phyloP scores from a whole-genome alignment of 106 monocot genomes.

The Agapanthus africanus region DNA sequence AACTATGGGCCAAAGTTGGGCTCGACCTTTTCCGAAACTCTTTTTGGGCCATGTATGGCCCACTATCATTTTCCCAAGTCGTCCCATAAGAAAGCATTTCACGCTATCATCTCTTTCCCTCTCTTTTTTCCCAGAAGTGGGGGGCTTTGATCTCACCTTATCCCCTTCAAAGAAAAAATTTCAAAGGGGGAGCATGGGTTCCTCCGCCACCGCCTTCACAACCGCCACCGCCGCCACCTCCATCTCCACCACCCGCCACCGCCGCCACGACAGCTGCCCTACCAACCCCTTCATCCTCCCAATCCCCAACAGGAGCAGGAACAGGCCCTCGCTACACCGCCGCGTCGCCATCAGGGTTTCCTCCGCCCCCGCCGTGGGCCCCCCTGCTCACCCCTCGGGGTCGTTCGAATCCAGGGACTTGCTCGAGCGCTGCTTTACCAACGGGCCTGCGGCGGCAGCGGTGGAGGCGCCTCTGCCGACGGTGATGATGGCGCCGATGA shows the following conservation, averaged over 20 bases:
- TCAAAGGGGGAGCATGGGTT: neutral
- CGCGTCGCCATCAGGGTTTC: neutral
- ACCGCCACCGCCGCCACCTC: neutral
- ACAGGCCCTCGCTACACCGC: neutral
- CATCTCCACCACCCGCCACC: neutral
- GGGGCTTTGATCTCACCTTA: too few species aligned
- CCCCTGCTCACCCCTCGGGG: neutral
- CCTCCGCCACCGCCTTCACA: neutral
- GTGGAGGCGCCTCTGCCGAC: neutral
- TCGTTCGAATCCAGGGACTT: too few species aligned
- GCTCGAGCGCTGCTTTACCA: too few species aligned
- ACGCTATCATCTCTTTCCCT: too few species aligned
- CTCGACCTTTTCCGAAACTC: too few species aligned
- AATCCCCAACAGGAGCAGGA: neutral
- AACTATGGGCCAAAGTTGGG: too few species aligned
- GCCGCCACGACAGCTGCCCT: neutral
- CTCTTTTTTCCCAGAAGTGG: too few species aligned
- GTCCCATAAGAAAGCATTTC: too few species aligned
- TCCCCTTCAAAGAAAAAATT: neutral
- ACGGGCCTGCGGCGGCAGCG: conserved; percentile 7
- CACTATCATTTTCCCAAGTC: too few species aligned
- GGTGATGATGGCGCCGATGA: conserved; percentile 18
- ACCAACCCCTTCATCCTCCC: neutral
- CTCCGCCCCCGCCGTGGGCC: neutral
- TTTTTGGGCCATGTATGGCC: too few species aligned